Evolutionary conservation across 1,284 basidiomycete species (phyloP), one percentile per base, ranked within the genome.

Genomic region (Naganishia sp.): DNA sequence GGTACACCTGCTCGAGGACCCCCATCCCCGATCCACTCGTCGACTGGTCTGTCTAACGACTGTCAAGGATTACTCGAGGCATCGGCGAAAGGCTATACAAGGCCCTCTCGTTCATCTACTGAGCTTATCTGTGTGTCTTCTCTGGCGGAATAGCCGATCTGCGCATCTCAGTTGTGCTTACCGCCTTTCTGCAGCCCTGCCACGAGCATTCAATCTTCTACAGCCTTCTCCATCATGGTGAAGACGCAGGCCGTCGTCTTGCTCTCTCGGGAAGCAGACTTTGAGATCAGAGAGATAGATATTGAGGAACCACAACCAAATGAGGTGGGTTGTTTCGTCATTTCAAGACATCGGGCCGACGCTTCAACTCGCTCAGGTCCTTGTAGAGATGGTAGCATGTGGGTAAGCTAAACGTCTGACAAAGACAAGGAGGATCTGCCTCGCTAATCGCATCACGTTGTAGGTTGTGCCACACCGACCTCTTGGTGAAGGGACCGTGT

Each of bases 341-440:
- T 25, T 28, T 6, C 1, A 18, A 13, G 28, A 25, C 11, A 36
- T 39, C 7, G 42, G 3, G 36, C 33, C 55, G 10, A 31, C 31
- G 43, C 23, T 23, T n/a, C 9, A 15, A 45, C 21, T 28, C 6
- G 10, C 25, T 36, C 23, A 65, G 63, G 53, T 65, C 3, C 44
- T 65, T 9, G 63, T 65, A 6, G 33, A 65, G 23, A 56, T 65
- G 39, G 63, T 56, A 11, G 63, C 63, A 18, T 65, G 63, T 44
- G 63, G 63, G 63, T 65, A 21, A 55, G 63, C 25, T 33, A 28
- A 18, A 3, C 15, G 23, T 18, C 39, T 48, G 3, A 2, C 28
- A 3, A 33, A 18, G 36, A n/a, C 31, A 3, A 23, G 23, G 42
- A 28, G 28, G 28, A 28, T 28, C 28, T 28, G 28, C 28, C 28